phyloP scores from a whole-genome alignment of 2,329 filamentous ascomycete genomes.

The Exophiala bonariae region DNA sequence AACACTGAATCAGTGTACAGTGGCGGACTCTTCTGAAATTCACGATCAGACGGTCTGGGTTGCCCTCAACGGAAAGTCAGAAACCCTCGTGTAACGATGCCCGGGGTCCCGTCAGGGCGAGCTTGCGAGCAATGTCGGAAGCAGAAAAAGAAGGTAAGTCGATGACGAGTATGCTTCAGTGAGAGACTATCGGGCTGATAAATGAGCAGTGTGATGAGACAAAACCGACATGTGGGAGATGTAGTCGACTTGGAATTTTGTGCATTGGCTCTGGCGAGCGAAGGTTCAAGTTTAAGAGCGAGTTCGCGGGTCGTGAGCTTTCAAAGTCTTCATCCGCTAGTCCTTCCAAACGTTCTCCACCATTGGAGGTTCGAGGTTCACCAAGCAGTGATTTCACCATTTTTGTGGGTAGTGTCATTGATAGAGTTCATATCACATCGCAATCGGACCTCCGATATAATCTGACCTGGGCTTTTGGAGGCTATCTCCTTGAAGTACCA shows the following conservation, averaged over 20 bases:
- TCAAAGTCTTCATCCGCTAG: background rate
- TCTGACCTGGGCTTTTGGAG: constrained; percentile 46
- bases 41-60: too few relatives aligned
- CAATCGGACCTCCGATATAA: constrained; percentile 47
- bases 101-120: constrained; percentile 51
- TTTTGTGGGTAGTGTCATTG: constrained; percentile 36
- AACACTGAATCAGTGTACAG: too few relatives aligned
- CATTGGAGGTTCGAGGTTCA: background rate
- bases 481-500: constrained; percentile 47
- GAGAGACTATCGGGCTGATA: too few relatives aligned
- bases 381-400: constrained; percentile 37
- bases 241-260: constrained; percentile 43
- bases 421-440: constrained; percentile 32
- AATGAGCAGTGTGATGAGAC: constrained; percentile 46
- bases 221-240: constrained; percentile 47
- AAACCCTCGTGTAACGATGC: constrained; percentile 37
- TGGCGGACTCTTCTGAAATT: too few relatives aligned
- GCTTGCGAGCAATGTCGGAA: constrained; percentile 53
- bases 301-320: constrained; percentile 20
- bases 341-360: background rate
- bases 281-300: constrained; percentile 52
- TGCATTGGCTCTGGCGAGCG: constrained; percentile 50
- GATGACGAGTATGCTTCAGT: background rate
- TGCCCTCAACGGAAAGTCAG: too few relatives aligned
- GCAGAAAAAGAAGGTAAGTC: constrained; percentile 54